Evolutionary conservation across 2,329 filamentous ascomycete genomes (phyloP).

Genomic region (Cercospora sp.): DNA sequence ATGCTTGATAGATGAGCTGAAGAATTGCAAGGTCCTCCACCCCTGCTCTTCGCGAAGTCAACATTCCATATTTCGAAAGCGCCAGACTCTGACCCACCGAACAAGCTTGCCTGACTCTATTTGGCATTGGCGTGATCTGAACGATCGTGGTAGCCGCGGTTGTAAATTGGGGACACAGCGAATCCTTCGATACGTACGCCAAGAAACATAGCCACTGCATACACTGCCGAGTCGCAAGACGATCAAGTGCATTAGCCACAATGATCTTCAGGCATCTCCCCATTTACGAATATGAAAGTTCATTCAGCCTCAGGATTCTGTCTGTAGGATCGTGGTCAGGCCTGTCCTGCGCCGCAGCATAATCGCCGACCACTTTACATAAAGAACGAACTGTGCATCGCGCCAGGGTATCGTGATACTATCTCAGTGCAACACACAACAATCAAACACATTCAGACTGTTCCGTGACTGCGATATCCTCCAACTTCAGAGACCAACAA

Average conservation of each 20-base stretch:
- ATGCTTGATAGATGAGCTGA: background rate
- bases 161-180: background rate
- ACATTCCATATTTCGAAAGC: background rate
- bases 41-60: background rate
- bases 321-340: background rate
- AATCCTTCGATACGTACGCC: slow-evolving; percentile 9
- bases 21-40: background rate
- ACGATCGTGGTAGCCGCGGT: background rate
- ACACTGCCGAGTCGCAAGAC: background rate
- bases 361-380: background rate
- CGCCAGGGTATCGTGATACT: background rate
- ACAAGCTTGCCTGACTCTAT: background rate
- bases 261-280: background rate
- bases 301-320: background rate
- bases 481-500: background rate
- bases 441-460: background rate
- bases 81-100: background rate
- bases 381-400: background rate
- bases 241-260: background rate
- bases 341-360: background rate
- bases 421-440: background rate
- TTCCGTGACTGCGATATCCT: background rate
- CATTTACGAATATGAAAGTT: background rate
- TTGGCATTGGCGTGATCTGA: background rate
- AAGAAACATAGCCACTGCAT: slow-evolving; percentile 3